phyloP scores from a whole-genome alignment of 495 filamentous ascomycete genomes.

The Jackrogersella multiformis region DNA sequence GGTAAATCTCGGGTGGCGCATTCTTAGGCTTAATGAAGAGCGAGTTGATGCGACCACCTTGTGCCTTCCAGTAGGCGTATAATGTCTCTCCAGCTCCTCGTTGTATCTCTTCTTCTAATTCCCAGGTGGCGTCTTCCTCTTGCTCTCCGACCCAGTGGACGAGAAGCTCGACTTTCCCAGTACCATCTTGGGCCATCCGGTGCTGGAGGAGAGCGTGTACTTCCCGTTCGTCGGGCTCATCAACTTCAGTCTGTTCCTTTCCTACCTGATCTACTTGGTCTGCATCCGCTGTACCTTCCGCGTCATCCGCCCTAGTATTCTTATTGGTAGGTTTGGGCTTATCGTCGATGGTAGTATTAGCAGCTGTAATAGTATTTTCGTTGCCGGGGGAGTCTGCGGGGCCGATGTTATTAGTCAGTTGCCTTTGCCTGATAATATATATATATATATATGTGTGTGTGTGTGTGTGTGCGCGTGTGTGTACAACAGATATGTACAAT shows the following conservation, averaged over 20 bases:
- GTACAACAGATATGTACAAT: too few species aligned
- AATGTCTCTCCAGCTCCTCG: conserved; percentile 36
- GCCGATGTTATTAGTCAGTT: background rate
- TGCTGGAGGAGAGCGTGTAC: conserved; percentile 34
- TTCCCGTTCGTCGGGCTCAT: conserved; percentile 38
- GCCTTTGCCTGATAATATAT: background rate
- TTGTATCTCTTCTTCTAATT: conserved; percentile 45
- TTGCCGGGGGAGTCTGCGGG: conserved; percentile 17
- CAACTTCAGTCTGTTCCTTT: conserved; percentile 14
- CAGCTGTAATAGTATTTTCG: background rate
- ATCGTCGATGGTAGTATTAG: conserved; percentile 1
- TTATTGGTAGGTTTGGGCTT: conserved; percentile 5
- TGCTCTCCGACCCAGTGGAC: conserved; percentile 42
- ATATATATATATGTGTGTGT: too few species aligned
- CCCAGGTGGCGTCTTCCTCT: conserved; percentile 43
- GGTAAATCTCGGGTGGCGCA: conserved; percentile 40
- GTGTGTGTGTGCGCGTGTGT: too few species aligned
- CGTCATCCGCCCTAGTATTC: background rate
- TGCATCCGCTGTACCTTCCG: conserved; percentile 27
- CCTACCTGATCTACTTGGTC: background rate
- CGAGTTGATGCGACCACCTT: conserved; percentile 42
- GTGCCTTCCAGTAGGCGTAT: conserved; percentile 43
- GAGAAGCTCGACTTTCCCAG: conserved; percentile 41
- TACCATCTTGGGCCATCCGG: conserved; percentile 34
- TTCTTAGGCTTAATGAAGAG: conserved; percentile 44